Conservation (phyloP, 805 yeast genomes). For the Candida peoriensis region DNA sequence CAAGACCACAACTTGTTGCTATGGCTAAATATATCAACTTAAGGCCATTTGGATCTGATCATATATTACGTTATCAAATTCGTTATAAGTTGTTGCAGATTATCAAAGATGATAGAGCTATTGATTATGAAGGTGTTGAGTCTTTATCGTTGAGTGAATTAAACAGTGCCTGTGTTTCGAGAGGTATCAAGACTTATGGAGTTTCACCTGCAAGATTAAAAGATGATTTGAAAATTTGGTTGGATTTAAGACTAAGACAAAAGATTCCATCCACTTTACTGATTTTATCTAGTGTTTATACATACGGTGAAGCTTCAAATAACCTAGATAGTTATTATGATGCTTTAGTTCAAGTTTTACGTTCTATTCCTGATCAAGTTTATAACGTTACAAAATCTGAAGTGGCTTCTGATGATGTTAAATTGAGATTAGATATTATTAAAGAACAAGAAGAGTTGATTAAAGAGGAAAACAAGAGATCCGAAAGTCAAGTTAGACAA, state of each 20-base stretch:
- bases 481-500: constrained; percentile 30
- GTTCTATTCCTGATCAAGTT: constrained; percentile 90
- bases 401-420: constrained; percentile 55
- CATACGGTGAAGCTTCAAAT: constrained; percentile 62
- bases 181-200: constrained; percentile 82
- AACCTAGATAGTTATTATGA: constrained; percentile 61
- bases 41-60: constrained; percentile 91
- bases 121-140: constrained; percentile 92
- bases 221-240: constrained; percentile 81
- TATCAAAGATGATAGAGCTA: constrained; percentile 87
- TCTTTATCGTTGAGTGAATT: constrained; percentile 73
- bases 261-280: constrained; percentile 88
- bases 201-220: constrained; percentile 79
- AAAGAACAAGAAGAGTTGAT: constrained; percentile 81
- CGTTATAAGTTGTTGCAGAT: constrained; percentile 87
- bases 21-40: constrained; percentile 88
- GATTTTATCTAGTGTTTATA: constrained; percentile 82
- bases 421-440: constrained; percentile 65
- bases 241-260: constrained; percentile 82
- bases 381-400: constrained; percentile 93
- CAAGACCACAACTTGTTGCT: constrained; percentile 87
- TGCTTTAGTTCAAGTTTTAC: constrained; percentile 80
- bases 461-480: constrained; percentile 81
- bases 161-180: constrained; percentile 83
- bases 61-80: constrained; percentile 85